These are phyloP conservation scores for Rhinocladiella similis DNA, from an alignment of 2,329 filamentous ascomycete species.

Conservation along the genomic window DNA sequence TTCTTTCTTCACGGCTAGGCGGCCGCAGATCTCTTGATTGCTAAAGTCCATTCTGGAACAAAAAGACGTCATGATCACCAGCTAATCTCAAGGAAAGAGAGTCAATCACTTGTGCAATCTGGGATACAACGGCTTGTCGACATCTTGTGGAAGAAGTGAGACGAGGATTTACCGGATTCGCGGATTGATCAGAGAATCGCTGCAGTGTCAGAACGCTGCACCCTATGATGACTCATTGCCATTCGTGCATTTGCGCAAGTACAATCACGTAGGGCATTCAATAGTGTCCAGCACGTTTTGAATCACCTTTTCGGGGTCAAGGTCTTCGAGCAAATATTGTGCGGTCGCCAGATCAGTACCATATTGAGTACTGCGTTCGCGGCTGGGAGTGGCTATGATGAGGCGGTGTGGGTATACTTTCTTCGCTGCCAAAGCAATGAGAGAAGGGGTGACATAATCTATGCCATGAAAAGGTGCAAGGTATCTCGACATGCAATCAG, in stretches of 20 bases:
- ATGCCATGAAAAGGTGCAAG: conserved; percentile 80
- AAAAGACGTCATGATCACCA: too few relatives aligned
- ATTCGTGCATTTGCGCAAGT: not conserved
- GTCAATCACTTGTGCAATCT: not conserved
- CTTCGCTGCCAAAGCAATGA: conserved; percentile 76
- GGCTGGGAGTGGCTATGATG: conserved; percentile 64
- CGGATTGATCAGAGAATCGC: not conserved
- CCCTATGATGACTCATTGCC: not conserved
- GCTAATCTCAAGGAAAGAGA: not conserved
- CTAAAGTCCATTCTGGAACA: too few relatives aligned
- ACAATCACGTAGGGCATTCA: conserved; percentile 17
- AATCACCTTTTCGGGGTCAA: conserved; percentile 63
- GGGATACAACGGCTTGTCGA: not conserved
- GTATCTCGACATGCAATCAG: conserved; percentile 43
- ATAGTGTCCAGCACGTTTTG: conserved; percentile 58
- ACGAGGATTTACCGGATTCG: not conserved
- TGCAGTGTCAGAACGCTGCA: not conserved
- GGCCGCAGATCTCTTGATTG: too few relatives aligned
- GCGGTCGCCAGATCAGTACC: conserved; percentile 77
- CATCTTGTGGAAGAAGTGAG: not conserved
- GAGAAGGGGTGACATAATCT: conserved; percentile 77
- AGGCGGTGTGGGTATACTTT: conserved; percentile 91
- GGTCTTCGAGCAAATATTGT: conserved; percentile 34
- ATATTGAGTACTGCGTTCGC: conserved; percentile 90
- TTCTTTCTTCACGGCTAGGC: too few relatives aligned